A percentile compares a stretch with the other conserved stretches of the same genome.
Conservation (phyloP, 495 filamentous ascomycete genomes). For the Lophiostoma macrostomum region DNA sequence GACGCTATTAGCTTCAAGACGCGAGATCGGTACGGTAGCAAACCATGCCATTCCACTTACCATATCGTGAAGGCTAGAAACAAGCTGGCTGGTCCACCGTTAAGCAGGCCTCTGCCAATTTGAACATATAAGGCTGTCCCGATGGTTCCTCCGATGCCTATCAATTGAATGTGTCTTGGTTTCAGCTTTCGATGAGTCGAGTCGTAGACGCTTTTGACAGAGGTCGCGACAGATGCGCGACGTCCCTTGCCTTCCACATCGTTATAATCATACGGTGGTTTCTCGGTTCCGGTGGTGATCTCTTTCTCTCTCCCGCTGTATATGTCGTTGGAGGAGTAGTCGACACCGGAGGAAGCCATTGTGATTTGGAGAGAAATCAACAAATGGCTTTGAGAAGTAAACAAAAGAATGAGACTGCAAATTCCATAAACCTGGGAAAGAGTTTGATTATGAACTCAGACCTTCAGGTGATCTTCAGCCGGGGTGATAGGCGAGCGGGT, state of each 20-base stretch:
- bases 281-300: slow-evolving; percentile 1
- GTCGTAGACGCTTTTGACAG: slow-evolving; percentile 40
- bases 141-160: slow-evolving; percentile 73
- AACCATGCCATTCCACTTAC: slow-evolving; percentile 68
- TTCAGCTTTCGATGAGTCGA: slow-evolving; percentile 58
- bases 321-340: slow-evolving; percentile 18
- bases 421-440: slow-evolving; percentile 19
- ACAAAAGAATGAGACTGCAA: slow-evolving; percentile 24
- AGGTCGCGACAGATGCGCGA: slow-evolving; percentile 15
- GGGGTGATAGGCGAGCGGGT: slow-evolving; percentile 15
- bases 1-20: not conserved
- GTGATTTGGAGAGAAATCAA: slow-evolving; percentile 10
- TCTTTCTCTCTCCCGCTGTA: slow-evolving; percentile 12
- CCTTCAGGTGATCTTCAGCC: slow-evolving; percentile 8
- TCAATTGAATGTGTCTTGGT: slow-evolving; percentile 68
- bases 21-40: not conserved
- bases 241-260: slow-evolving; percentile 13
- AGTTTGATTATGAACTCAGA: not conserved
- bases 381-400: slow-evolving; percentile 26
- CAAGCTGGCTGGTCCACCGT: slow-evolving; percentile 72
- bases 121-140: slow-evolving; percentile 78
- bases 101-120: slow-evolving; percentile 63
- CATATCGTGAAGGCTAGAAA: slow-evolving; percentile 75
- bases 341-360: slow-evolving; percentile 33
- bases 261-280: slow-evolving; percentile 3